Conservation (phyloP, 2,329 filamentous ascomycete genomes). For the Endoconidiophora laricicola region DNA sequence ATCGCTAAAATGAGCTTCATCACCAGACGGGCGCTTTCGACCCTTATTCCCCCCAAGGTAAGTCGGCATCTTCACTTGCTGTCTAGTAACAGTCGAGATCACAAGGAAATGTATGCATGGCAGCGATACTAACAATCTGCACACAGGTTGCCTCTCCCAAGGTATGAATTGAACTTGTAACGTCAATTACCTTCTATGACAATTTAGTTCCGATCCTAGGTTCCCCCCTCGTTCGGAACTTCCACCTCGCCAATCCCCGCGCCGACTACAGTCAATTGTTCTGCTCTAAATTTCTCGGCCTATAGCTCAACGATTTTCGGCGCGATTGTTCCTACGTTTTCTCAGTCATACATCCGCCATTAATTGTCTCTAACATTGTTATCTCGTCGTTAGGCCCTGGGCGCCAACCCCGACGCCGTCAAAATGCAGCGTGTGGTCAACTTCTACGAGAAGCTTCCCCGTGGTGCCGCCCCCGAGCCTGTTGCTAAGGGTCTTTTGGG, state of each 20-base stretch:
- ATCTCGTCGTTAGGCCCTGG: conserved; percentile 55
- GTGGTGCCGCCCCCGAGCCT: conserved; percentile 69
- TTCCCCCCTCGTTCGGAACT: neutral
- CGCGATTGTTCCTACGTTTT: no score
- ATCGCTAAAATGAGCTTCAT: conserved; percentile 65
- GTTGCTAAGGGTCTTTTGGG: conserved; percentile 70
- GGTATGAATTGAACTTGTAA: conserved; percentile 37
- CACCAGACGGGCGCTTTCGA: conserved; percentile 80
- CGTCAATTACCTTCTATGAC: neutral
- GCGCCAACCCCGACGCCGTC: conserved; percentile 83
- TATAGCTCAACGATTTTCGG: no score
- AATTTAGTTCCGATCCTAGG: neutral
- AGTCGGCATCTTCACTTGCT: conserved; percentile 19
- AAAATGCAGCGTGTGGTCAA: conserved; percentile 96
- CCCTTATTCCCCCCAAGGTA: conserved; percentile 98
- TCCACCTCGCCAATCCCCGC: neutral
- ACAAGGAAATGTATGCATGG: conserved; percentile 1
- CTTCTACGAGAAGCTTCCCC: conserved; percentile 98
- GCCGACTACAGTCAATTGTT: neutral
- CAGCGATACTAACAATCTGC: conserved; percentile 11
- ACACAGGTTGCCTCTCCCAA: conserved; percentile 63
- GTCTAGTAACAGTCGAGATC: no score
- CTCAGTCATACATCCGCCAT: no score
- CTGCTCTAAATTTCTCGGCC: neutral
- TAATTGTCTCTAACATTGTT: neutral